Evolutionary conservation across 2,329 filamentous ascomycete species (phyloP).

Genomic region (Decorospora gaudefroyi): DNA sequence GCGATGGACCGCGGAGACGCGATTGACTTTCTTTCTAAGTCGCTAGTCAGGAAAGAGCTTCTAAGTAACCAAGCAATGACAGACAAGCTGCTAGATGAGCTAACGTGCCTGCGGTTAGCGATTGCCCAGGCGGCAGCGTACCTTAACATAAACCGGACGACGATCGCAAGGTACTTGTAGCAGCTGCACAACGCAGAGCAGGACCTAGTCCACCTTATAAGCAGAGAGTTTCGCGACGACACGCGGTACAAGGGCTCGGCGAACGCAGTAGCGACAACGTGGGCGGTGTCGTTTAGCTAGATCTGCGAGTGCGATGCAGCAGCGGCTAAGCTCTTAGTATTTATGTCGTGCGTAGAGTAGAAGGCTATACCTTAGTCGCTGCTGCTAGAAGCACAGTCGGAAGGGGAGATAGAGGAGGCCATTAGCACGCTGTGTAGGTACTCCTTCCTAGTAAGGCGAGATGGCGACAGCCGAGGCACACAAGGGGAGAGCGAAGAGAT

Average conservation of each 20-base stretch:
- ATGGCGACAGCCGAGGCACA: slow-evolving; percentile 11
- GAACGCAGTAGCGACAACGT: slow-evolving; percentile 51
- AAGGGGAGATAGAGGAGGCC: slow-evolving; percentile 20
- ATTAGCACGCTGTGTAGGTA: slow-evolving; percentile 32
- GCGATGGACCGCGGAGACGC: slow-evolving; percentile 12
- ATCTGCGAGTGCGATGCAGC: slow-evolving; percentile 24
- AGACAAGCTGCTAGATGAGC: slow-evolving; percentile 23
- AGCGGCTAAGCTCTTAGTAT: slow-evolving; percentile 49
- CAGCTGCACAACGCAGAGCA: slow-evolving; percentile 43
- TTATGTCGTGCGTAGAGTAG: slow-evolving; percentile 29
- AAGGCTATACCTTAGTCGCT: slow-evolving; percentile 25
- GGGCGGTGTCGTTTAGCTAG: slow-evolving; percentile 51
- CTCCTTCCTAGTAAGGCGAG: slow-evolving; percentile 24
- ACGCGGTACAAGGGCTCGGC: slow-evolving; percentile 44
- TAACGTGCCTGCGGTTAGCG: slow-evolving; percentile 50
- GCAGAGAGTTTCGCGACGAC: slow-evolving; percentile 47
- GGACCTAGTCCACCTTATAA: slow-evolving; percentile 44
- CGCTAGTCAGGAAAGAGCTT: slow-evolving; percentile 11
- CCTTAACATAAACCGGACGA: slow-evolving; percentile 39
- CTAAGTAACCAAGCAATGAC: not conserved
- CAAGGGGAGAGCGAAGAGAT: too few species aligned
- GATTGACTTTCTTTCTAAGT: slow-evolving; percentile 13
- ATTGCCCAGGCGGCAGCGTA: slow-evolving; percentile 49
- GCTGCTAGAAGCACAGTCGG: slow-evolving; percentile 13
- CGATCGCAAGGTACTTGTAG: slow-evolving; percentile 42